Evolutionary conservation across 805 yeast species (phyloP).

Genomic region (Torulaspora quercuum): DNA sequence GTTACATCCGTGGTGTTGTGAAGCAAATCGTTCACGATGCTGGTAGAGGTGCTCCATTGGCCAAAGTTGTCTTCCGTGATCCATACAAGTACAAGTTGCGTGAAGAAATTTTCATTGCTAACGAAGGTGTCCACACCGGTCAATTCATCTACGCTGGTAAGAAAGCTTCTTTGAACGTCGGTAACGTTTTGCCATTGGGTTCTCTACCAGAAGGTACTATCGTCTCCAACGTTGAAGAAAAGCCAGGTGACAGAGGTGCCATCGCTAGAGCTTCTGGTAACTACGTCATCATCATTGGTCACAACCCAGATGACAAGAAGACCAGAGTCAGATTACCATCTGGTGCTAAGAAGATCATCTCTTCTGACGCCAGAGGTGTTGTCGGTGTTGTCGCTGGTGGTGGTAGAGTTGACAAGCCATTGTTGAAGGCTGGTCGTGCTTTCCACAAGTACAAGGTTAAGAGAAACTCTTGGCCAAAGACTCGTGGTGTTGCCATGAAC

Average conservation of each 20-base stretch:
- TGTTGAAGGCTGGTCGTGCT: constrained; percentile 99
- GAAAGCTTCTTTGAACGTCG: constrained; percentile 94
- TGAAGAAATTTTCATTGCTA: constrained; percentile 98
- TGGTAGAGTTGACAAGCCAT: constrained; percentile 99
- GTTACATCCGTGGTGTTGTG: constrained; percentile 99
- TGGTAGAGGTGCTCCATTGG: constrained; percentile 99
- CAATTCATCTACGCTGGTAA: constrained; percentile 99
- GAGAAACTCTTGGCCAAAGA: constrained; percentile 99
- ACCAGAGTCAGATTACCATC: constrained; percentile 99
- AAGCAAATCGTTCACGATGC: constrained; percentile 99
- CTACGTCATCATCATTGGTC: constrained; percentile 98
- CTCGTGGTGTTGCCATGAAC: constrained; percentile 99
- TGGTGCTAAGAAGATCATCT: constrained; percentile 95
- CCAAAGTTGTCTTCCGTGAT: constrained; percentile 98
- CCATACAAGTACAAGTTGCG: constrained; percentile 98
- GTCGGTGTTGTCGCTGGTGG: constrained; percentile 99
- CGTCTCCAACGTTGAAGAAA: constrained; percentile 96
- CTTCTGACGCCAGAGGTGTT: constrained; percentile 98
- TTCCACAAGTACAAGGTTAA: constrained; percentile 99
- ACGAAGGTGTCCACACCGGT: constrained; percentile 99
- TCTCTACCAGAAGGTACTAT: constrained; percentile 99
- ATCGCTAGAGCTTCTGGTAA: constrained; percentile 99
- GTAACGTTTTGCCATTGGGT: constrained; percentile 96
- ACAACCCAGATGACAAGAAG: constrained; percentile 98
- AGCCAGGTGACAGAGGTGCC: constrained; percentile 99